Percentiles rank a stretch among this genome's conserved stretches.
Evolutionary conservation across 179 eudicot species (phyloP).

Genomic region (Beta macrorhiza): DNA sequence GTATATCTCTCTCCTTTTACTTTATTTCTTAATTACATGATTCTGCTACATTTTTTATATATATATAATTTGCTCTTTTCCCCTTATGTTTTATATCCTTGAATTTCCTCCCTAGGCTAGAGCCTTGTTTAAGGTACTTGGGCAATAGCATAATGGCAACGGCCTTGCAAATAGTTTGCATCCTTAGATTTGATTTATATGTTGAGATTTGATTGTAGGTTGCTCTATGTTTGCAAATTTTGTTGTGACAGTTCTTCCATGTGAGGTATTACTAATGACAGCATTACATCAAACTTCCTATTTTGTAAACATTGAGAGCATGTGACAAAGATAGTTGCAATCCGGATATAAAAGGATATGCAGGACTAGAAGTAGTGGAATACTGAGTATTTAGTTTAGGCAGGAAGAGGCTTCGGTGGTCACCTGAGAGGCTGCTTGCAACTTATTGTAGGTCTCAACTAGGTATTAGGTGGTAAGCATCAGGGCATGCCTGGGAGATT

Average conservation of each 20-base stretch:
- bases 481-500: background rate
- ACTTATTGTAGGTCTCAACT: background rate
- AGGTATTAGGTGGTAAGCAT: background rate
- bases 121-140: background rate
- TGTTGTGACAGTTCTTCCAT: background rate
- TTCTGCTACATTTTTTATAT: background rate
- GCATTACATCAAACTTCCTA: conserved; percentile 2
- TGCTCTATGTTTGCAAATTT: background rate
- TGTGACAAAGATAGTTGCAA: background rate
- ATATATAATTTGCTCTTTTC: too few relatives aligned
- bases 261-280: background rate
- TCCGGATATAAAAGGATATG: background rate
- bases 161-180: background rate
- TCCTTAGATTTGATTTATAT: background rate
- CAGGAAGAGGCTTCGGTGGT: background rate
- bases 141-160: background rate
- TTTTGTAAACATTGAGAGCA: background rate
- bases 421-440: background rate
- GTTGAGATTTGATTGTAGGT: background rate
- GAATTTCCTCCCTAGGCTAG: background rate
- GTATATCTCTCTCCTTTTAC: conserved; percentile 38
- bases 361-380: background rate
- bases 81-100: background rate
- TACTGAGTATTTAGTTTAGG: background rate
- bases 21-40: background rate